phyloP scores from a whole-genome alignment of 768 basidiomycete species.

The Suillus paluster region DNA sequence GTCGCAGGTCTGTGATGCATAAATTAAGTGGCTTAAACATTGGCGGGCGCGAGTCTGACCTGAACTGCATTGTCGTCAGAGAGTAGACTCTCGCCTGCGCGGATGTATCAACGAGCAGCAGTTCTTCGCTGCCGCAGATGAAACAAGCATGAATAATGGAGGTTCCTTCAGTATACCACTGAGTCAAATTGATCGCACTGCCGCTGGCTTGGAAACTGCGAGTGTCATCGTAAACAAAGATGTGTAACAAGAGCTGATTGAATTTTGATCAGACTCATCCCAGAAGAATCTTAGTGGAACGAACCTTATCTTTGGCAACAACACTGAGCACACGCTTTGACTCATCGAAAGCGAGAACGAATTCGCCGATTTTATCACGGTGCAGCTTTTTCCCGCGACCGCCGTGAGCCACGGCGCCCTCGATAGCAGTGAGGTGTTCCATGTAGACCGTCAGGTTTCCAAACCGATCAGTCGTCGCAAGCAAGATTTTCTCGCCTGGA shows the following conservation, averaged over 20 bases:
- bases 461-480: constrained; percentile 42
- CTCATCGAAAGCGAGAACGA: constrained; percentile 57
- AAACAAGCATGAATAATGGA: constrained; percentile 47
- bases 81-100: constrained; percentile 55
- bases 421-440: constrained; percentile 38
- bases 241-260: constrained; percentile 42
- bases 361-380: constrained; percentile 51
- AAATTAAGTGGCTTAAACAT: background rate
- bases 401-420: constrained; percentile 31
- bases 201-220: constrained; percentile 49
- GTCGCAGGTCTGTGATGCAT: constrained; percentile 45
- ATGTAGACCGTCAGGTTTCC: constrained; percentile 44
- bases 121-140: constrained; percentile 53
- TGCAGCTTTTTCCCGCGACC: constrained; percentile 38
- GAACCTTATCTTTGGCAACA: constrained; percentile 47
- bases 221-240: constrained; percentile 52
- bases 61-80: constrained; percentile 53
- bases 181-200: constrained; percentile 41
- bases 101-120: constrained; percentile 51
- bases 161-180: constrained; percentile 44
- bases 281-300: background rate
- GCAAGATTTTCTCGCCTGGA: constrained; percentile 42
- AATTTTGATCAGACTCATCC: background rate
- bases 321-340: constrained; percentile 51
- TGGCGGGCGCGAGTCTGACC: constrained; percentile 38